Evolutionary conservation across 257 asterid genomes (phyloP).

Genomic region (Nyctanthes arbortristis): DNA sequence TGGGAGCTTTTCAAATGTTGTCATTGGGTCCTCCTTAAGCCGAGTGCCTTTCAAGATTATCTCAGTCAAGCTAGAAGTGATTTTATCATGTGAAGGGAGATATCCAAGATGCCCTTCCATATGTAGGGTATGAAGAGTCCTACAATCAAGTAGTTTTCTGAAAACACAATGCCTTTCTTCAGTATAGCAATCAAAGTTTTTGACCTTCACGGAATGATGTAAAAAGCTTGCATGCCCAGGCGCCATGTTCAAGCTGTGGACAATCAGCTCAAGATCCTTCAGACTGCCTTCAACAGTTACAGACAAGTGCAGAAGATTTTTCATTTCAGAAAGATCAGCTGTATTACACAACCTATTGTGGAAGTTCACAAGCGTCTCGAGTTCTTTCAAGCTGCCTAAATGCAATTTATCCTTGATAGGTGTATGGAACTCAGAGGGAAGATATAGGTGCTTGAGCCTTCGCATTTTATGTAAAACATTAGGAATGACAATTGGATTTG

Average conservation of each 20-base stretch:
- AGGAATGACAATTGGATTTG: constrained; percentile 2
- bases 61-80: constrained; percentile 3
- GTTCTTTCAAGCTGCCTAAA: constrained; percentile 17
- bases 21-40: constrained; percentile 27
- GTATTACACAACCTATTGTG: constrained; percentile 11
- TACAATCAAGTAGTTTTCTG: neutral
- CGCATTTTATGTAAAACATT: neutral
- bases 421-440: constrained; percentile 19
- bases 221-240: neutral
- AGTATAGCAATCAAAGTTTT: constrained; percentile 23
- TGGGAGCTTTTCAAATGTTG: constrained; percentile 14
- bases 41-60: constrained; percentile 19
- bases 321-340: constrained; percentile 7
- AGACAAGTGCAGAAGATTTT: neutral
- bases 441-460: constrained; percentile 26
- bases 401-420: neutral
- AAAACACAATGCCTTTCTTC: neutral
- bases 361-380: constrained; percentile 32
- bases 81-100: neutral
- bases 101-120: constrained; percentile 22
- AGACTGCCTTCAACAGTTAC: neutral
- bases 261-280: constrained; percentile 10
- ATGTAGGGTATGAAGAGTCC: constrained; percentile 9
- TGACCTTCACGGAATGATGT: constrained; percentile 7
- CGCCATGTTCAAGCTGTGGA: neutral